Evolutionary conservation across 805 yeast genomes (phyloP).

Genomic region (Vanderwaltozyma tropicalis): DNA sequence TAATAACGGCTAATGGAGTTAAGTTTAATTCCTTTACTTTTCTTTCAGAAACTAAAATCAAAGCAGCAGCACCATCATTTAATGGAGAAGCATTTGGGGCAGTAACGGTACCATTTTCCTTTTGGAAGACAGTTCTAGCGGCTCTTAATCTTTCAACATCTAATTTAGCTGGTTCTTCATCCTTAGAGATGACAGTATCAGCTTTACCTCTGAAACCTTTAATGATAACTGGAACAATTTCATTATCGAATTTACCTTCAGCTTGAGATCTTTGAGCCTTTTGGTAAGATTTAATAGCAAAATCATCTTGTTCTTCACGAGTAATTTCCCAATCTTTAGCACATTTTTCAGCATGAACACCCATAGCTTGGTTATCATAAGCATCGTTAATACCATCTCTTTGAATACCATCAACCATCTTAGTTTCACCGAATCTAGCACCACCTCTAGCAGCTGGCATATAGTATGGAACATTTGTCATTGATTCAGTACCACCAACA

Average conservation of each 20-base stretch:
- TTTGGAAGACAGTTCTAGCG: slow-evolving; percentile 92
- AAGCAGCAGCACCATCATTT: slow-evolving; percentile 97
- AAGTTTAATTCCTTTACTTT: slow-evolving; percentile 79
- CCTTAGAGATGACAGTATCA: slow-evolving; percentile 56
- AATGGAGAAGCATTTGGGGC: slow-evolving; percentile 95
- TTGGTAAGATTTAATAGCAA: slow-evolving; percentile 73
- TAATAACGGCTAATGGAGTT: slow-evolving; percentile 79
- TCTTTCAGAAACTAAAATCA: slow-evolving; percentile 72
- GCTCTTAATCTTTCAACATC: slow-evolving; percentile 64
- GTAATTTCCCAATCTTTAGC: slow-evolving; percentile 69
- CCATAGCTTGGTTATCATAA: slow-evolving; percentile 83
- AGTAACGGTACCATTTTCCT: slow-evolving; percentile 90
- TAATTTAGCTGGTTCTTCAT: slow-evolving; percentile 76
- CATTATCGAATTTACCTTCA: slow-evolving; percentile 70
- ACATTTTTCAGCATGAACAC: slow-evolving; percentile 94
- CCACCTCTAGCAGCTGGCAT: slow-evolving; percentile 78
- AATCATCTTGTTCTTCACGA: slow-evolving; percentile 83
- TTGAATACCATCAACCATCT: slow-evolving; percentile 77
- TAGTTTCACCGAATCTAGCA: slow-evolving; percentile 76
- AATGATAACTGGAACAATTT: slow-evolving; percentile 79
- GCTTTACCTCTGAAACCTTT: slow-evolving; percentile 91
- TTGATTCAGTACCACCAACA: slow-evolving; percentile 96
- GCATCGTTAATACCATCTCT: slow-evolving; percentile 93
- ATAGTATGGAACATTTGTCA: slow-evolving; percentile 94
- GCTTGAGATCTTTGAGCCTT: slow-evolving; percentile 76